Base-by-base conservation (phyloP, 2,329 filamentous ascomycete species). In the Botrytis elliptica region DNA sequence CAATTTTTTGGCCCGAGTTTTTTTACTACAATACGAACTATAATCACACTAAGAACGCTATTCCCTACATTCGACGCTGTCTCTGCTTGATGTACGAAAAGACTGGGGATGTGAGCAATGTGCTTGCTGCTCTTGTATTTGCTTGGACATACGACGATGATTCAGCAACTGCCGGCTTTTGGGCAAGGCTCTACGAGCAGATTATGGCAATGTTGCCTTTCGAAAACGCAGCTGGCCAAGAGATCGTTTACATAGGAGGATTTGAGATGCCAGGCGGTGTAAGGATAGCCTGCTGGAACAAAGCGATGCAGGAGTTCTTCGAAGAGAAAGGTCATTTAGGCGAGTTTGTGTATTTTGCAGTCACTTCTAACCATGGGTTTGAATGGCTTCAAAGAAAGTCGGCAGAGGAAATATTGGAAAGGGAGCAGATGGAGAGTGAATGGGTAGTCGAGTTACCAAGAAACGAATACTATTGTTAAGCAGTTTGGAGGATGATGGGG, bases 381-480 rank as follows among this genome's bases (percentile, higher is more conserved):
- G 9, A 16, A 40, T 67, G 65, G 65, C 7, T 29, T 12, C 2
- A 52, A 16, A 8, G 1, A 29, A 29, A 55, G 36, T 4, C 1
- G 1, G 46, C 5, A 20, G 65, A 67, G 18, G 4, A 2, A 14
- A 6, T 22, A 4, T 55, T 40, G 25, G 18, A 29, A n/a, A 10
- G 6, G 2, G 14, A 25, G 2, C 18, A 49, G n/a, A 40, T 67
- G 10, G 36, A 20, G 22, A 25, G 10, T 10, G 25, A 40, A n/a
- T 67, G 65, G 65, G 46, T 67, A 9, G 16, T 55, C n/a, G 65
- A 52, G 65, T 49, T 67, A 29, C 65, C 46, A 55, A 67, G 36
- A 25, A 55, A 55, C 14, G 65, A 67, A 29, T 67, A 55, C n/a
- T 12, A 20, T 55, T 55, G 16, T n/a, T 67, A 14, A 40, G 33